These are phyloP conservation scores for Phragmites australis DNA, from an alignment of 176 grass and related monocot species.

Conservation along the genomic window DNA sequence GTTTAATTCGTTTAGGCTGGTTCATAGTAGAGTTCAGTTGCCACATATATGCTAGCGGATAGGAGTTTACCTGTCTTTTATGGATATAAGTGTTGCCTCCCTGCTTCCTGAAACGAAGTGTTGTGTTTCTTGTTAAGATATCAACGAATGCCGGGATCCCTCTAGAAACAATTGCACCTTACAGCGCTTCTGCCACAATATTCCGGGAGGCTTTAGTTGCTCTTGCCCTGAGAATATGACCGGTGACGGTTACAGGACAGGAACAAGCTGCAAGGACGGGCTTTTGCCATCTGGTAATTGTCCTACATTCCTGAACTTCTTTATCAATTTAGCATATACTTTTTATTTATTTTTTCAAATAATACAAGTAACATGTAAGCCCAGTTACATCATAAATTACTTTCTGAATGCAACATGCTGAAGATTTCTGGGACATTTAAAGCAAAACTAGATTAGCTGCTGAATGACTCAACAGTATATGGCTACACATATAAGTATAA, in stretches of 20 bases:
- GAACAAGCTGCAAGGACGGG: not conserved
- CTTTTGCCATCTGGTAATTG: not conserved
- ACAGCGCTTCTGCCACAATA: not conserved
- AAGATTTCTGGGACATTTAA: not conserved
- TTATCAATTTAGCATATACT: not conserved
- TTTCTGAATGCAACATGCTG: not conserved
- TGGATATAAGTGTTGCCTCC: not conserved
- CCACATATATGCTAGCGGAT: not conserved
- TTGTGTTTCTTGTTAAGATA: constrained; percentile 15
- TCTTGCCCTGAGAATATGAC: not conserved
- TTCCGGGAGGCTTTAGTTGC: constrained; percentile 24
- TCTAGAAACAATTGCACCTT: not conserved
- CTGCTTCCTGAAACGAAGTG: constrained; percentile 28
- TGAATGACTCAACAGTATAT: not conserved
- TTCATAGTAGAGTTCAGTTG: not conserved
- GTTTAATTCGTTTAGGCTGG: not conserved
- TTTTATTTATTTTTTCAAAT: not conserved
- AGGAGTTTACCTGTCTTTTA: not conserved
- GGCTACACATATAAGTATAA: not conserved
- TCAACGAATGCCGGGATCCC: constrained; percentile 7
- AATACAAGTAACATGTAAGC: not conserved
- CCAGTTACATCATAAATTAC: not conserved
- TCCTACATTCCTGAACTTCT: not conserved
- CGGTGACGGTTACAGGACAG: constrained; percentile 17
- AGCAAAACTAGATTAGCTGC: not conserved